A percentile compares a stretch with the other conserved stretches of the same genome.
phyloP scores from a whole-genome alignment of 768 basidiomycete genomes.

The Amanita fuliginea region DNA sequence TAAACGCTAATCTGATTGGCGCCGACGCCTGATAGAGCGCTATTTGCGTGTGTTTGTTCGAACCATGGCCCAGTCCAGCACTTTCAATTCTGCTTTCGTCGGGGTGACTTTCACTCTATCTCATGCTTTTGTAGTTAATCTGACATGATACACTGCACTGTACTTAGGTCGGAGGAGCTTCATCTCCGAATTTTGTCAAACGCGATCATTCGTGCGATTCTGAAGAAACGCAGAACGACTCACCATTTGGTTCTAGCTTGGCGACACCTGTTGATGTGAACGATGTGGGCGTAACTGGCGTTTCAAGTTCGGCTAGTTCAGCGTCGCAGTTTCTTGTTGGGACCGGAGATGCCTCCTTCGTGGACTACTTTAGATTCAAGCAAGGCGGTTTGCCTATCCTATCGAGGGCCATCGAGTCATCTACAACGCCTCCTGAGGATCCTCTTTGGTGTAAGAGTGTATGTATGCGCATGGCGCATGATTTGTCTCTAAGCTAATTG shows the following conservation, averaged over 20 bases:
- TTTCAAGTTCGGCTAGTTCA: conserved; percentile 7
- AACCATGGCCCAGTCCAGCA: neutral
- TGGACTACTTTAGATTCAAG: conserved; percentile 5
- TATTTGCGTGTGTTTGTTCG: neutral
- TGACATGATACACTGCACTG: neutral
- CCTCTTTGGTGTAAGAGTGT: neutral
- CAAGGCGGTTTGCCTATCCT: neutral
- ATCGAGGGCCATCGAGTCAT: neutral
- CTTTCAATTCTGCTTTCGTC: neutral
- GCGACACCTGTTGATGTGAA: conserved; percentile 26
- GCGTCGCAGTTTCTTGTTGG: neutral
- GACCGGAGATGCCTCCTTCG: neutral
- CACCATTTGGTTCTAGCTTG: conserved; percentile 28
- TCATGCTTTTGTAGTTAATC: neutral
- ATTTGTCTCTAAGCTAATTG: neutral
- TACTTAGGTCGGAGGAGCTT: neutral
- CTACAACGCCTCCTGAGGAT: neutral
- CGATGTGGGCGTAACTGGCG: conserved; percentile 4
- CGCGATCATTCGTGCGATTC: conserved; percentile 20
- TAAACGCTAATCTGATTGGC: no score
- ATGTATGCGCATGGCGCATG: neutral
- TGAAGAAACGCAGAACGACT: conserved; percentile 28
- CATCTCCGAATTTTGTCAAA: neutral
- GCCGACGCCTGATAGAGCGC: no score
- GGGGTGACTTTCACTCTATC: neutral